Evolutionary conservation across 148 eudicot genomes (phyloP).

Genomic region (Cornus controversa): DNA sequence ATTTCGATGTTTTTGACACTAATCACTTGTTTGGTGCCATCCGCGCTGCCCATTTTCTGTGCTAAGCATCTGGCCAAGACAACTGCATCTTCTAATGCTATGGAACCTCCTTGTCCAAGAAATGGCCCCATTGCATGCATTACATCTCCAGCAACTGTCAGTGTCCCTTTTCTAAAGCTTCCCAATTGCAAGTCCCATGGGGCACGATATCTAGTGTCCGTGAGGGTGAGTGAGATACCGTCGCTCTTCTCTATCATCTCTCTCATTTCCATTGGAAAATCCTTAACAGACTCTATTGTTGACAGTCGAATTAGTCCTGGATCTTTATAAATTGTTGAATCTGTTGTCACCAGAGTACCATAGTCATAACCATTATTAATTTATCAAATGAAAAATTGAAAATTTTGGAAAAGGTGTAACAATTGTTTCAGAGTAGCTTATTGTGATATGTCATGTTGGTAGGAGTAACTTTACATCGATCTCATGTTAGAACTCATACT

Average conservation of each 20-base stretch:
- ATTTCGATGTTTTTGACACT: no score
- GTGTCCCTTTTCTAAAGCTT: slow-evolving; percentile 24
- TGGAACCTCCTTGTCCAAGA: slow-evolving; percentile 39
- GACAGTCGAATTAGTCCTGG: slow-evolving; percentile 22
- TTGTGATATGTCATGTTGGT: no score
- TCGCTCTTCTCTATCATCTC: slow-evolving; percentile 30
- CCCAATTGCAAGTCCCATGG: slow-evolving; percentile 32
- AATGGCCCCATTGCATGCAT: slow-evolving; percentile 49
- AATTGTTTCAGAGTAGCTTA: no score
- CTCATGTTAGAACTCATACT: no score
- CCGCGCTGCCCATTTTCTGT: neutral
- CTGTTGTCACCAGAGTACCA: neutral
- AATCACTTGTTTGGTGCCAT: no score
- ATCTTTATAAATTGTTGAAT: slow-evolving; percentile 27
- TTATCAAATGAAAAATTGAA: neutral
- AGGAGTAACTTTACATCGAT: no score
- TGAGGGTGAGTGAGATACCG: slow-evolving; percentile 23
- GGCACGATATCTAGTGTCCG: slow-evolving; percentile 29
- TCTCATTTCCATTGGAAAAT: slow-evolving; percentile 23
- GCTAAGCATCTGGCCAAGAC: slow-evolving; percentile 40
- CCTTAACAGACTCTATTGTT: slow-evolving; percentile 15
- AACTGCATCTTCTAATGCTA: slow-evolving; percentile 42
- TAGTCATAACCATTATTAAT: neutral
- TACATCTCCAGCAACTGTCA: slow-evolving; percentile 39
- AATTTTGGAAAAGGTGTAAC: no score